Evolutionary conservation across 805 yeast genomes (phyloP).

Genomic region (Diddensiella transvaalensis): DNA sequence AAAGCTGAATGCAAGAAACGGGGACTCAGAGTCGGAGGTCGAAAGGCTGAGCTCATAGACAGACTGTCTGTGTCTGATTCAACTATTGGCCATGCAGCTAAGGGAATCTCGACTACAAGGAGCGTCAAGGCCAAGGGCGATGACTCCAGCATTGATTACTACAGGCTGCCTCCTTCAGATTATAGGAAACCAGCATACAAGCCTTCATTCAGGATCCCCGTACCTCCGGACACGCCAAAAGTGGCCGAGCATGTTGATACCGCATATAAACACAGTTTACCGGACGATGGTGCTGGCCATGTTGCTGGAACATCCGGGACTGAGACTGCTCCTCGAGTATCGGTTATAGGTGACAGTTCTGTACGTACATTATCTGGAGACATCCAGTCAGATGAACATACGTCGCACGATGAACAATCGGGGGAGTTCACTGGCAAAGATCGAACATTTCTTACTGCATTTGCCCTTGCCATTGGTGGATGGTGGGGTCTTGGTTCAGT

Average conservation of each 20-base stretch:
- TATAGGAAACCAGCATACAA: slow-evolving; percentile 7
- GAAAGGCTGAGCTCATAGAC: slow-evolving; percentile 52
- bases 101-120: slow-evolving; percentile 22
- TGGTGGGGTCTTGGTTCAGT: slow-evolving; percentile 36
- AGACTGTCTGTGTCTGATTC: slow-evolving; percentile 27
- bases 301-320: slow-evolving; percentile 24
- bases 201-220: slow-evolving; percentile 30
- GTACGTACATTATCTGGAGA: slow-evolving; percentile 31
- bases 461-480: slow-evolving; percentile 33
- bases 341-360: slow-evolving; percentile 16
- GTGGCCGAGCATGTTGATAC: slow-evolving; percentile 14
- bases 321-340: slow-evolving; percentile 19
- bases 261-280: slow-evolving; percentile 14
- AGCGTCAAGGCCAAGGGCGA: slow-evolving; percentile 32
- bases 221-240: slow-evolving; percentile 27
- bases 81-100: neutral
- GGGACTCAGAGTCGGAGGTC: slow-evolving; percentile 60
- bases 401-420: slow-evolving; percentile 13
- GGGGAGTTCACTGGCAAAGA: slow-evolving; percentile 30
- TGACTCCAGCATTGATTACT: slow-evolving; percentile 36
- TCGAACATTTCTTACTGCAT: slow-evolving; percentile 31
- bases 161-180: slow-evolving; percentile 28
- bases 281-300: slow-evolving; percentile 25
- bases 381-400: slow-evolving; percentile 15
- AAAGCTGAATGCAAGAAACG: slow-evolving; percentile 57